Evolutionary conservation across 164 flowering plant species (phyloP).

Genomic region (Stephania yunnanensis): DNA sequence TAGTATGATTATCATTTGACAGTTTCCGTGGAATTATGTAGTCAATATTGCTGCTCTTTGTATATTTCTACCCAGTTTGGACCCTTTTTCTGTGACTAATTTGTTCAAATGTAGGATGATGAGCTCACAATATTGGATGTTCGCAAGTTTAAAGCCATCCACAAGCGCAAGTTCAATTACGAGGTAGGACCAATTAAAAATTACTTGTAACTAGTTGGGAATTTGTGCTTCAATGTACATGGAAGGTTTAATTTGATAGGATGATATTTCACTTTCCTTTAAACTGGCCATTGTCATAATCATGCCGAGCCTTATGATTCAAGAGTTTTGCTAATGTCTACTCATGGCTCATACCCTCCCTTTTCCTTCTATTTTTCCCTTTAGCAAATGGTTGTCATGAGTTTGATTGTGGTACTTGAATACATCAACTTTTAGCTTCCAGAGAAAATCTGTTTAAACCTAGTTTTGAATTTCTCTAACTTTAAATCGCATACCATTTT

Average conservation of each 20-base stretch:
- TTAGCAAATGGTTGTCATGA: neutral
- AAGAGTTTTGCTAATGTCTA: neutral
- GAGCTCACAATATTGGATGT: conserved; percentile 94
- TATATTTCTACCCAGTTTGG: neutral
- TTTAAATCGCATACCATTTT: neutral
- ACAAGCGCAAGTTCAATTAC: conserved; percentile 80
- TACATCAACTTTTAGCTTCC: neutral
- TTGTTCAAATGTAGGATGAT: conserved; percentile 58
- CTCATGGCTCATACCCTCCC: neutral
- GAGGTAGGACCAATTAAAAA: conserved; percentile 50
- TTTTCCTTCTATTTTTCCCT: neutral
- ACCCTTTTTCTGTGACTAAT: neutral
- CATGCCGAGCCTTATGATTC: neutral
- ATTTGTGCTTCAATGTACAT: neutral
- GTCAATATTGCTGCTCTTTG: neutral
- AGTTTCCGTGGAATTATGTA: neutral
- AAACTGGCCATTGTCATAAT: neutral
- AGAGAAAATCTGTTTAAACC: neutral
- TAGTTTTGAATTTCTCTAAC: neutral
- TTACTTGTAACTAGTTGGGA: neutral
- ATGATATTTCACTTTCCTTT: neutral
- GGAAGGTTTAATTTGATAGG: neutral
- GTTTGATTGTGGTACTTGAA: neutral
- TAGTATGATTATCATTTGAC: neutral
- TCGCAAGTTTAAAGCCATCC: conserved; percentile 84